Conservation (phyloP, 73 alveolate genomes). For the Tetrahymena thermophila region DNA sequence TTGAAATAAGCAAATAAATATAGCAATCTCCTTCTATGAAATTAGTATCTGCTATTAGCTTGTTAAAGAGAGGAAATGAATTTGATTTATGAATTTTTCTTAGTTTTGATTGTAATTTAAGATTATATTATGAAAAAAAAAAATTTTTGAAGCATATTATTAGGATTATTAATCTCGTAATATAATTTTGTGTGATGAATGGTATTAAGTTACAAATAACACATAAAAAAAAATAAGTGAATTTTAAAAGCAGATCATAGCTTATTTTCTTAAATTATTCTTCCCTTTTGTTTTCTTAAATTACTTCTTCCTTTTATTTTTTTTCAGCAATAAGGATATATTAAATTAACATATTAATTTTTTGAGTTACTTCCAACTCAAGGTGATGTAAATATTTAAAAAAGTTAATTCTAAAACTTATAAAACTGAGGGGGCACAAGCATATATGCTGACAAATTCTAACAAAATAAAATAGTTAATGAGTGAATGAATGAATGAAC, state of each 20-base stretch:
- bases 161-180: too few species aligned
- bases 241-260: background rate
- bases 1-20: too few species aligned
- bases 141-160: background rate
- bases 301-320: background rate
- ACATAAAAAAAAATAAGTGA: background rate
- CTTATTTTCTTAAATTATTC: background rate
- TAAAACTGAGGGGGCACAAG: background rate
- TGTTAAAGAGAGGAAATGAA: background rate
- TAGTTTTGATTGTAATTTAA: background rate
- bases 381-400: background rate
- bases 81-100: too few species aligned
- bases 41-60: too few species aligned
- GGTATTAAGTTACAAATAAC: background rate
- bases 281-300: background rate
- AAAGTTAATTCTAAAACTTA: background rate
- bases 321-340: background rate
- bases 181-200: too few species aligned
- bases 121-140: background rate
- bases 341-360: too few species aligned
- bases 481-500: background rate
- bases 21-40: too few species aligned
- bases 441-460: background rate
- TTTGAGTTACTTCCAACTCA: background rate
- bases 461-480: too few species aligned